Conservation (phyloP, 352 stramenopile species). For the Phytopythium boreale region DNA sequence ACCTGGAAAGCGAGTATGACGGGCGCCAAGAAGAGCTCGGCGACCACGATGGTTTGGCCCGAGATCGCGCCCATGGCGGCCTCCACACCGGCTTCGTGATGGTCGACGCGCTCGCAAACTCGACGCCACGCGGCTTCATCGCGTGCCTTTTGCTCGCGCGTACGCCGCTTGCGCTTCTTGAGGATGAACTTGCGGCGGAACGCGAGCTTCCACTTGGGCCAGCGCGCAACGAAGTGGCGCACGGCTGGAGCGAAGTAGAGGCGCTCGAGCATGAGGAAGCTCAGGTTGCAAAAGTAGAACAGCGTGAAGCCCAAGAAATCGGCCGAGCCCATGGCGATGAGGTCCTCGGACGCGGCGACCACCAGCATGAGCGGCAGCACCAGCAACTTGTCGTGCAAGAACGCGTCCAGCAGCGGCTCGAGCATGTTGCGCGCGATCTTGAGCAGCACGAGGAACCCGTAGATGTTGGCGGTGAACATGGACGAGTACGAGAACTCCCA, state of each 20-base stretch:
- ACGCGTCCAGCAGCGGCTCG: slow-evolving; percentile 79
- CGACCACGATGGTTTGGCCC: slow-evolving; percentile 91
- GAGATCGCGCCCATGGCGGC: slow-evolving; percentile 89
- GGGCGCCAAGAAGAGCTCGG: slow-evolving; percentile 83
- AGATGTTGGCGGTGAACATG: slow-evolving; percentile 90
- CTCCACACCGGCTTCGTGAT: slow-evolving; percentile 92
- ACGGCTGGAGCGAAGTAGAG: slow-evolving; percentile 93
- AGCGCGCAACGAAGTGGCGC: slow-evolving; percentile 75
- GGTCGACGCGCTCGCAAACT: slow-evolving; percentile 94
- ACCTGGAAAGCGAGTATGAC: slow-evolving; percentile 89
- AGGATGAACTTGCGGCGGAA: slow-evolving; percentile 73
- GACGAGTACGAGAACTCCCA: slow-evolving; percentile 97
- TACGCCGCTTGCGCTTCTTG: slow-evolving; percentile 65
- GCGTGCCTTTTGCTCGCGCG: slow-evolving; percentile 90
- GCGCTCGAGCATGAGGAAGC: slow-evolving; percentile 90
- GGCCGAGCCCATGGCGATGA: slow-evolving; percentile 94
- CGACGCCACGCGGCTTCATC: slow-evolving; percentile 91
- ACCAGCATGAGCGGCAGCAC: slow-evolving; percentile 89
- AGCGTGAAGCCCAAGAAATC: slow-evolving; percentile 96
- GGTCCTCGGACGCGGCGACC: slow-evolving; percentile 88
- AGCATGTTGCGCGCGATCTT: slow-evolving; percentile 85
- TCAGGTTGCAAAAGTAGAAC: slow-evolving; percentile 93
- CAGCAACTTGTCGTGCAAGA: slow-evolving; percentile 91
- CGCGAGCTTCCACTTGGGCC: slow-evolving; percentile 91
- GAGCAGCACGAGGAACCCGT: slow-evolving; percentile 88